Conservation (phyloP, 208 protist genomes). For the Herpetomonas muscarum region DNA sequence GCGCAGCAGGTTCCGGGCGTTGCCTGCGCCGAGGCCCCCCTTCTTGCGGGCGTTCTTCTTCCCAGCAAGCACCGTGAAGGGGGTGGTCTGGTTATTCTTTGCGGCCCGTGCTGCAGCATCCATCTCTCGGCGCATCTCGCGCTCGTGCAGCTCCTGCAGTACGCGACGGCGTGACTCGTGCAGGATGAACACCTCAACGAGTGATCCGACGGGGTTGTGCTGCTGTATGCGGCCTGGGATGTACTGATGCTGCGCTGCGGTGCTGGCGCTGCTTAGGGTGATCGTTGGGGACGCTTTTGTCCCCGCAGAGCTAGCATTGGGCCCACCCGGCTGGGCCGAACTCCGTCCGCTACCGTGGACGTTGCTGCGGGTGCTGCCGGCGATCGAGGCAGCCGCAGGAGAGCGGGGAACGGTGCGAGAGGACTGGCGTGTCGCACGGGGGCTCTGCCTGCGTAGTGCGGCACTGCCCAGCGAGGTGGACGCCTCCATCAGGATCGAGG, state of each 20-base stretch:
- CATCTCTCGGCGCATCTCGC: no score
- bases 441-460: no score
- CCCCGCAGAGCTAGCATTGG: no score
- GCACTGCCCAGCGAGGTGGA: no score
- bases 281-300: background rate
- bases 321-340: no score
- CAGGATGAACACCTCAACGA: slow-evolving; percentile 50
- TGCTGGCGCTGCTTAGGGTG: background rate
- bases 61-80: background rate
- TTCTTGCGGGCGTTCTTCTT: background rate
- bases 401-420: no score
- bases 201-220: slow-evolving; percentile 25
- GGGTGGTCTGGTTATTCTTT: slow-evolving; percentile 7
- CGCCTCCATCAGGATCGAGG: no score
- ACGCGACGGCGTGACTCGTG: slow-evolving; percentile 30
- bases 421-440: no score
- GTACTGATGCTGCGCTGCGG: slow-evolving; percentile 19
- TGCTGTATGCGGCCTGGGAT: slow-evolving; percentile 29
- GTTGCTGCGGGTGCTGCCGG: no score
- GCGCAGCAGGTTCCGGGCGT: background rate
- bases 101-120: no score
- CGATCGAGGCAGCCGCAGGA: no score
- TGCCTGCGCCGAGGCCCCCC: background rate
- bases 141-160: slow-evolving; percentile 8
- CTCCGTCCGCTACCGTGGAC: no score